A percentile compares a stretch with the other conserved stretches of the same genome.
Conservation (phyloP, 1,284 basidiomycete genomes). For the Prillingera fragicola region DNA sequence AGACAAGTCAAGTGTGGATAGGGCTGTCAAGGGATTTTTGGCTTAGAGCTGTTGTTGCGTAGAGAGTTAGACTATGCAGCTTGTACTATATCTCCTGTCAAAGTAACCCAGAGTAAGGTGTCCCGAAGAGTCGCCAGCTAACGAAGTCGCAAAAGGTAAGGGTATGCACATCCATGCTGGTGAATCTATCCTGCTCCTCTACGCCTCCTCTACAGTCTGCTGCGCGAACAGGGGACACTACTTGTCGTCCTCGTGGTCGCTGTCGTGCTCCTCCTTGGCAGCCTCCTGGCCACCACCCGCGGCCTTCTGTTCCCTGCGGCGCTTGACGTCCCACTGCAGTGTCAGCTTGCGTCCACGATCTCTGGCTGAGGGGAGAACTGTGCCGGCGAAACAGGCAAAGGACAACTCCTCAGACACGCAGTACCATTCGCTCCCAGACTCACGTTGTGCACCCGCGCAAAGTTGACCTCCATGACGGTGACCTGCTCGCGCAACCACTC, state of each 20-base stretch:
- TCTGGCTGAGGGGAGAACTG: not conserved
- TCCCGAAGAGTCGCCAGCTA: too few relatives aligned
- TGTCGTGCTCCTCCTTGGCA: constrained; percentile 1
- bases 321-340: constrained; percentile 47
- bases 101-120: too few relatives aligned
- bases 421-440: constrained; percentile 15
- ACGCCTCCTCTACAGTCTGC: too few relatives aligned
- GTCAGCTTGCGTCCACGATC: not conserved
- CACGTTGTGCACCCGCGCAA: constrained; percentile 85
- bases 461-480: constrained; percentile 98
- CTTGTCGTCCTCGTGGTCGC: constrained; percentile 7
- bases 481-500: constrained; percentile 93
- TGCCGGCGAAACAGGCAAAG: not conserved
- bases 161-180: too few relatives aligned
- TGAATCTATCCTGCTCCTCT: too few relatives aligned
- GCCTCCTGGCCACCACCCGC: constrained; percentile 1
- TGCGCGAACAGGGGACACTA: too few relatives aligned
- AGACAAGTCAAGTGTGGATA: constrained; percentile 29
- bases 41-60: constrained; percentile 11
- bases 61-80: too few relatives aligned
- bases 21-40: constrained; percentile 23
- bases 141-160: too few relatives aligned
- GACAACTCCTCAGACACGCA: not conserved
- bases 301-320: constrained; percentile 19
- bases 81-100: too few relatives aligned